phyloP scores from a whole-genome alignment of 2,329 filamentous ascomycete species.

The Decorospora gaudefroyi region DNA sequence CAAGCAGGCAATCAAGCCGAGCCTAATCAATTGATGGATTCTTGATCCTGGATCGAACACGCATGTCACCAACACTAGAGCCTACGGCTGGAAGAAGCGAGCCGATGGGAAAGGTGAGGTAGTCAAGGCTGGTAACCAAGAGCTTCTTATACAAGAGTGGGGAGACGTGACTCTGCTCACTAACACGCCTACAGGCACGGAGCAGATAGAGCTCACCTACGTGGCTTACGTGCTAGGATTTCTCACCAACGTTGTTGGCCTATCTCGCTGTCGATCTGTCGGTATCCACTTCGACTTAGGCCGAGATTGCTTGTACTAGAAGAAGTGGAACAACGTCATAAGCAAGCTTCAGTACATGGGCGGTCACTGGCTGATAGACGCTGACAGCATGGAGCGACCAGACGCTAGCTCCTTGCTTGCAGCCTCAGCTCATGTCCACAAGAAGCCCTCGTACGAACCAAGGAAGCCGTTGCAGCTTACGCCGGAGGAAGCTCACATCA shows the following conservation, averaged over 20 bases:
- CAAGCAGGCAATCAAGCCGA: slow-evolving; percentile 7
- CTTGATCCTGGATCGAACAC: slow-evolving; percentile 11
- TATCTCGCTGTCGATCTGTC: slow-evolving; percentile 6
- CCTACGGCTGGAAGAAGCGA: slow-evolving; percentile 1
- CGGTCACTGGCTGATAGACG: slow-evolving; percentile 13
- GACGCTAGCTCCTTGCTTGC: slow-evolving; percentile 7
- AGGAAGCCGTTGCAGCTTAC: not conserved
- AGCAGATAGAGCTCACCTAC: slow-evolving; percentile 3
- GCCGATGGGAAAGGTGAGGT: slow-evolving; percentile 4
- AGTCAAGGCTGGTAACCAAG: slow-evolving; percentile 7
- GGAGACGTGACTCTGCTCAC: slow-evolving; percentile 5
- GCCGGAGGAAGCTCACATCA: not conserved
- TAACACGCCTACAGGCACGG: not conserved
- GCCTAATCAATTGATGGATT: slow-evolving; percentile 9
- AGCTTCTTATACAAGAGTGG: too few species aligned
- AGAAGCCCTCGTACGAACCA: slow-evolving; percentile 1
- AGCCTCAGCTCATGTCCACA: slow-evolving; percentile 2
- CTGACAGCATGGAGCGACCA: slow-evolving; percentile 6
- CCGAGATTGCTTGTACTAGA: slow-evolving; percentile 8
- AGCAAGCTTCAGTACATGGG: slow-evolving; percentile 7
- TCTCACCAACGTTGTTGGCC: slow-evolving; percentile 9
- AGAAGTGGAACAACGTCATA: slow-evolving; percentile 4
- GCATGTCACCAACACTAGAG: too few species aligned
- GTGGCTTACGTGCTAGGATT: slow-evolving; percentile 14
- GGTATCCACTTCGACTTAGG: slow-evolving; percentile 16